These are phyloP conservation scores for Pichia sp. DNA, from an alignment of 1,139 yeast species.

Conservation along the genomic window DNA sequence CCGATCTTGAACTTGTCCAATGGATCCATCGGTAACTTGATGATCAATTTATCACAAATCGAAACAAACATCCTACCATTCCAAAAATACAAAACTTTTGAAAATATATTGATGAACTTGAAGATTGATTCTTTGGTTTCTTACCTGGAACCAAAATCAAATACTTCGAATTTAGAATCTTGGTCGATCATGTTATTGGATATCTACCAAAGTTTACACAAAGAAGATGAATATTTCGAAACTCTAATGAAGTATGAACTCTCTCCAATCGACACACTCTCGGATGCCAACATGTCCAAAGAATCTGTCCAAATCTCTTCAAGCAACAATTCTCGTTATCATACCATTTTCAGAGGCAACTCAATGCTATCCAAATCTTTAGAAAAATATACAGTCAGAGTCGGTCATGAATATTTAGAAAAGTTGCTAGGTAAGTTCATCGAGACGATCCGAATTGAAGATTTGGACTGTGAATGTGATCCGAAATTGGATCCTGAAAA, in stretches of 20 bases:
- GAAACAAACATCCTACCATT: slow-evolving; percentile 64
- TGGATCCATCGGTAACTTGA: slow-evolving; percentile 53
- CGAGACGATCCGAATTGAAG: slow-evolving; percentile 46
- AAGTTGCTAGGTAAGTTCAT: slow-evolving; percentile 71
- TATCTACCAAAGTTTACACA: slow-evolving; percentile 60
- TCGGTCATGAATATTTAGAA: slow-evolving; percentile 79
- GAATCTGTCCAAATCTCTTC: no score
- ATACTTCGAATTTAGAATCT: slow-evolving; percentile 49
- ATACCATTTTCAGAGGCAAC: slow-evolving; percentile 83
- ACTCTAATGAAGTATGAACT: slow-evolving; percentile 67
- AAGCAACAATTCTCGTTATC: slow-evolving; percentile 27
- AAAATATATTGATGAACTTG: slow-evolving; percentile 52
- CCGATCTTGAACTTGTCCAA: slow-evolving; percentile 30
- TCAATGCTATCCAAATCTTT: slow-evolving; percentile 77
- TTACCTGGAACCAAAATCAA: slow-evolving; percentile 39
- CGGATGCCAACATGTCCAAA: not conserved
- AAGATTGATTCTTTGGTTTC: slow-evolving; percentile 50
- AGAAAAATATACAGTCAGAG: slow-evolving; percentile 71
- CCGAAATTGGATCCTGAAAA: slow-evolving; percentile 43
- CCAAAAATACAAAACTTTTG: slow-evolving; percentile 56
- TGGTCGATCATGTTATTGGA: slow-evolving; percentile 57
- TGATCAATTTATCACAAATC: slow-evolving; percentile 51
- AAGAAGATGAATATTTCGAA: slow-evolving; percentile 68
- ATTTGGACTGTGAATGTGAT: slow-evolving; percentile 71
- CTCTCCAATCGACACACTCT: slow-evolving; percentile 28